These are phyloP conservation scores for Talaromyces sp. DNA, from an alignment of 2,329 filamentous ascomycete genomes.

Conservation along the genomic window DNA sequence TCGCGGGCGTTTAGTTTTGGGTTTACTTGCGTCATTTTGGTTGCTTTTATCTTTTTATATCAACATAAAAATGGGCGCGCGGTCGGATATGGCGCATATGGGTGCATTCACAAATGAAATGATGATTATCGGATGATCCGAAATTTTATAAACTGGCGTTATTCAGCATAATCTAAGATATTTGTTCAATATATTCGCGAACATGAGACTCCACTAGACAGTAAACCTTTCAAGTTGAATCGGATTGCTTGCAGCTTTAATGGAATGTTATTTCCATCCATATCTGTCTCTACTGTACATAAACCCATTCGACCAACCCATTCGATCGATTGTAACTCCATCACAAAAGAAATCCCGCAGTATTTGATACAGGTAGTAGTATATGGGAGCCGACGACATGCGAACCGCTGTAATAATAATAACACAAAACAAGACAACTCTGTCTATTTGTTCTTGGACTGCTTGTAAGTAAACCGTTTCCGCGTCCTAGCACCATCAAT, in stretches of 20 bases:
- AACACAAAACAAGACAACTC: neutral
- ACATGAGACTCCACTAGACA: neutral
- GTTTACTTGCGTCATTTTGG: neutral
- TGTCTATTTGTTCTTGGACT: conserved; percentile 64
- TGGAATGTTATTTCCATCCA: neutral
- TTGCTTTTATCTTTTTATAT: neutral
- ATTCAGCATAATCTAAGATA: neutral
- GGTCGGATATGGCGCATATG: neutral
- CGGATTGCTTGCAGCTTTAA: neutral
- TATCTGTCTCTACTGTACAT: neutral
- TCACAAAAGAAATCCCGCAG: neutral
- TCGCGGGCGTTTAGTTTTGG: neutral
- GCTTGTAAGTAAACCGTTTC: conserved; percentile 64
- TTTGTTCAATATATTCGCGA: neutral
- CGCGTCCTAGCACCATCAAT: conserved; percentile 51
- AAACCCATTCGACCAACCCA: neutral
- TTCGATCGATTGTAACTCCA: neutral
- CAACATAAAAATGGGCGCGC: neutral
- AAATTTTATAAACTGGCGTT: neutral
- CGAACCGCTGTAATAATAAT: neutral
- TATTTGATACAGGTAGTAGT: neutral
- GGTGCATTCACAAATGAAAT: neutral
- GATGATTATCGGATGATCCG: neutral
- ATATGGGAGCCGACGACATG: neutral
- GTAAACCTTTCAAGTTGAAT: neutral